A percentile compares a stretch with the other conserved stretches of the same genome.
Conservation (phyloP, 768 basidiomycete species). For the Macrolepiota dolichaula region DNA sequence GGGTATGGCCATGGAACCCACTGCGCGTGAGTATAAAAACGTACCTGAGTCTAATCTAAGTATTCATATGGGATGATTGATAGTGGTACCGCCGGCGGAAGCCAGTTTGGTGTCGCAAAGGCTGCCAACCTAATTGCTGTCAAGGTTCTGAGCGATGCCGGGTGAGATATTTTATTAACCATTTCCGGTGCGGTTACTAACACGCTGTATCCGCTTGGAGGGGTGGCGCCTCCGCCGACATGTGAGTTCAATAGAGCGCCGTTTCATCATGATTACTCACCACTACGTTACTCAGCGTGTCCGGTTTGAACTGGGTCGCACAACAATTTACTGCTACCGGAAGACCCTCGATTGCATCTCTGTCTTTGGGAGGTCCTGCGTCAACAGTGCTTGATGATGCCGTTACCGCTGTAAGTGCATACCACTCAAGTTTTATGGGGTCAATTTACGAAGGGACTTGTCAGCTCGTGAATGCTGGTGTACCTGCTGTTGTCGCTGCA, state of each 20-base stretch:
- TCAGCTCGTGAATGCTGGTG: slow-evolving; percentile 25
- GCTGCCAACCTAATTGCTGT: slow-evolving; percentile 33
- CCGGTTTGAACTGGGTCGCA: slow-evolving; percentile 30
- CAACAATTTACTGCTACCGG: slow-evolving; percentile 17
- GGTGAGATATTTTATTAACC: slow-evolving; percentile 14
- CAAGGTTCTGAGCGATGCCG: slow-evolving; percentile 33
- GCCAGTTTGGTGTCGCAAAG: slow-evolving; percentile 23
- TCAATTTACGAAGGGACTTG: background rate
- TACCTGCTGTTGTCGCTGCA: slow-evolving; percentile 32
- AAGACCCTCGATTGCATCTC: slow-evolving; percentile 29
- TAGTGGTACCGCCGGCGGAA: slow-evolving; percentile 23
- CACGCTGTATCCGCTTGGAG: background rate
- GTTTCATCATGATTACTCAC: too few relatives aligned
- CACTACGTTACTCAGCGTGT: slow-evolving; percentile 17
- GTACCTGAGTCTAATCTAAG: background rate
- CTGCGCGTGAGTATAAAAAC: slow-evolving; percentile 17
- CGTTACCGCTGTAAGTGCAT: slow-evolving; percentile 19
- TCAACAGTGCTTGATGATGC: slow-evolving; percentile 28
- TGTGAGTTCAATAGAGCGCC: background rate
- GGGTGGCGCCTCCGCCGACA: slow-evolving; percentile 2
- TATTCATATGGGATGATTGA: background rate
- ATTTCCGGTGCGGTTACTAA: background rate
- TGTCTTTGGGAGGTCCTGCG: slow-evolving; percentile 32
- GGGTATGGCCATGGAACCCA: slow-evolving; percentile 38
- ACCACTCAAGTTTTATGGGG: background rate